These are phyloP conservation scores for Periglandula ipomoeae DNA, from an alignment of 2,329 filamentous ascomycete genomes.

Conservation along the genomic window DNA sequence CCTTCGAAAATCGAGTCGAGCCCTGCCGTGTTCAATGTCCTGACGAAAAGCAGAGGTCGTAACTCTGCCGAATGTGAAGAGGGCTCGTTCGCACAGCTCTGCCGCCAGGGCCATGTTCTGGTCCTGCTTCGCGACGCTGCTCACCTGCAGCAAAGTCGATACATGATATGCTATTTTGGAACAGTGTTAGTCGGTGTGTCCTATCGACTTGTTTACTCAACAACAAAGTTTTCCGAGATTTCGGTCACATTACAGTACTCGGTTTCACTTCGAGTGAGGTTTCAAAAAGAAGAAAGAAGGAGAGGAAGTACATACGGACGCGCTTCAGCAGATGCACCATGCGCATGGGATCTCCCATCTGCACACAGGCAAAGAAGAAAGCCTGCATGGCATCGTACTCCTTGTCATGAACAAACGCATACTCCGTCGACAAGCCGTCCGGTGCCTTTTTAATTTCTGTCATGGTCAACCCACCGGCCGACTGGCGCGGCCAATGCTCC, in stretches of 20 bases:
- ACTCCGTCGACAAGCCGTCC: conserved; percentile 54
- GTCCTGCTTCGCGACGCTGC: conserved; percentile 84
- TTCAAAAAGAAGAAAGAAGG: background rate
- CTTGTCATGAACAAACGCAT: conserved; percentile 66
- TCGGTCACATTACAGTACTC: no score
- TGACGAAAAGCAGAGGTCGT: conserved; percentile 74
- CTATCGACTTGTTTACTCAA: no score
- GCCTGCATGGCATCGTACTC: conserved; percentile 66
- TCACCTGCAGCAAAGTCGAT: conserved; percentile 86
- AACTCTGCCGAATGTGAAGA: conserved; percentile 89
- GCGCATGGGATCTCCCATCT: conserved; percentile 72
- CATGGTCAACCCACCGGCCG: conserved; percentile 80
- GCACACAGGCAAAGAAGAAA: conserved; percentile 71
- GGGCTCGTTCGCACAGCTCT: conserved; percentile 79
- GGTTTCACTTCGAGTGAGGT: no score
- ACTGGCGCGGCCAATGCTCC: conserved; percentile 74
- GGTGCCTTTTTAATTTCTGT: conserved; percentile 36
- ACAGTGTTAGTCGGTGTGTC: conserved; percentile 10
- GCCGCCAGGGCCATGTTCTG: conserved; percentile 78
- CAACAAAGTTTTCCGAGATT: no score
- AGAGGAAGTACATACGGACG: conserved; percentile 22
- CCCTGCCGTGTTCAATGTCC: conserved; percentile 67
- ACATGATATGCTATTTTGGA: conserved; percentile 67
- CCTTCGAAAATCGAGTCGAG: conserved; percentile 68
- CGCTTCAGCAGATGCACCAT: conserved; percentile 61